A percentile compares a stretch with the other conserved stretches of the same genome.
Evolutionary conservation across 108 stramenopile genomes (phyloP).

Genomic region (Skeletonema costatum): DNA sequence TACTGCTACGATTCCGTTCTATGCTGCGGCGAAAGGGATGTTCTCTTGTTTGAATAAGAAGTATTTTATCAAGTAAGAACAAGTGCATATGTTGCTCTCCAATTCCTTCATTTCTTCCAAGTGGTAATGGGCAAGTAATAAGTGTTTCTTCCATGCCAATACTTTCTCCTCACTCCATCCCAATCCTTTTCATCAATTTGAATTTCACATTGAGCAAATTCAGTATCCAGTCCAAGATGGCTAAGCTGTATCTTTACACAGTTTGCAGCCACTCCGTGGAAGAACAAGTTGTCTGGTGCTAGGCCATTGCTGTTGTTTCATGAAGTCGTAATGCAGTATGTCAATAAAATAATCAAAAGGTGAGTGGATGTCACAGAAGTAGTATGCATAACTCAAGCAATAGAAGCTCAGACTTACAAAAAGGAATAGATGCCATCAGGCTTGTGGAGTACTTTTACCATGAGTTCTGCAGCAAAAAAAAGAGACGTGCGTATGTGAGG

Average conservation of each 20-base stretch:
- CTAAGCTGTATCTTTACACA: conserved; percentile 81
- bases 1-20: too few species aligned
- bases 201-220: conserved; percentile 84
- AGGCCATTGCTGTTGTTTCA: conserved; percentile 74
- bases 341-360: background rate
- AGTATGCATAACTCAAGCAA: background rate
- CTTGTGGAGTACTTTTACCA: conserved; percentile 59
- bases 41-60: too few species aligned
- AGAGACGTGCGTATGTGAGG: background rate
- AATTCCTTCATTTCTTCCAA: conserved; percentile 54
- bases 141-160: conserved; percentile 90
- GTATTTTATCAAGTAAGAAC: background rate
- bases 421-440: conserved; percentile 86
- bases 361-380: background rate
- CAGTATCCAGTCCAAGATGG: conserved; percentile 73
- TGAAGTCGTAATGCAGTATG: background rate
- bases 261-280: conserved; percentile 91
- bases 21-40: too few species aligned
- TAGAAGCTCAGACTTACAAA: conserved; percentile 44
- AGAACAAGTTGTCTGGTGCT: conserved; percentile 94
- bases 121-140: conserved; percentile 87
- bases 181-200: conserved; percentile 76
- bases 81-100: background rate
- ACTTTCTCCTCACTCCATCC: conserved; percentile 89
- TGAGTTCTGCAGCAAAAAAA: conserved; percentile 10